Evolutionary conservation across 2,329 filamentous ascomycete genomes (phyloP), one percentile per base, ranked within the genome.

Genomic region (Trichoderma atrobrunneum): DNA sequence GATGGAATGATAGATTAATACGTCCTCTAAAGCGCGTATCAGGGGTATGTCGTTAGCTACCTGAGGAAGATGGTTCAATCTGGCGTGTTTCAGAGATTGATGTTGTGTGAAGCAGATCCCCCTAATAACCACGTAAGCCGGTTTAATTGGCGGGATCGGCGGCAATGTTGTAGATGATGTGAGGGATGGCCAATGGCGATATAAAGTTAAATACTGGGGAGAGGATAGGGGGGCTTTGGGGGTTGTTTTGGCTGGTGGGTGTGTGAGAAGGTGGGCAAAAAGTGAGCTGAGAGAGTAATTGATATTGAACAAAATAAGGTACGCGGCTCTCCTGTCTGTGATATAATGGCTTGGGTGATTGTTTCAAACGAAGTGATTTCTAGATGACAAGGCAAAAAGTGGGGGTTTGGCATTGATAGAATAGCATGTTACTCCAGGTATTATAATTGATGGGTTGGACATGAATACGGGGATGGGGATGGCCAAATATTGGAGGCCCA

Each of bases 121-220:
- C 67, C 48, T 11, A 32, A 21, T 34, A 56, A 48, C 68, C 30
- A 43, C 43, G 59, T 63, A 63, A n/a, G 32, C 24, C 16, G 16
- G 7, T 39, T 7, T 63, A 30, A 70, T 63, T 70, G 68, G 57
- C 43, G 59, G 63, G 68, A 62, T 36, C 24, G 16, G 66, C 57
- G 39, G 39, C 14, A 30, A 18, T n/a, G 21, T n/a, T 61, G 39
- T 63, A 16, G 56, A 70, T 39, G 28, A 57, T 51, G 5, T n/a
- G 59, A 24, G 39, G 10, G 56, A 39, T 61, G 7, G n/a, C 39
- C 28, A 54, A 43, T 61, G 56, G 30, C 21, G n/a, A 69, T 51
- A 21, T 39, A 28, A 61, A 59, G 39, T n/a, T 5, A 10, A n/a
- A 30, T 43, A 14, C 51, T 43, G 5, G 51, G 51, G 64, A n/a